A percentile compares a stretch with the other conserved stretches of the same genome.
These are phyloP conservation scores for Yarrowia keelungensis DNA, from an alignment of 805 yeast species.

Conservation along the genomic window DNA sequence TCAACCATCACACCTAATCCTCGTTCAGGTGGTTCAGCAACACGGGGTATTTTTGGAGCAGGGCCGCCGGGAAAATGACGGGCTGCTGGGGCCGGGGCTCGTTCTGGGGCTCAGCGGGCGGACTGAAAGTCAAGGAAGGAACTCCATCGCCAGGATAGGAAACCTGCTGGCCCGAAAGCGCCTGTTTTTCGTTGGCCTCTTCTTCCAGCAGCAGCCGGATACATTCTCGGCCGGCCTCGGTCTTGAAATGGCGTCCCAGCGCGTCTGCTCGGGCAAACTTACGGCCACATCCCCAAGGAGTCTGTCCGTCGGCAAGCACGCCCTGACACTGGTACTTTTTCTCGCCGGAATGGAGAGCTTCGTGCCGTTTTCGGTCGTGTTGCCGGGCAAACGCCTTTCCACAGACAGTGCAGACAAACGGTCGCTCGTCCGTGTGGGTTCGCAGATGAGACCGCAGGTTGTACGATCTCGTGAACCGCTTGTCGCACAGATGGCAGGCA, in stretches of 20 bases:
- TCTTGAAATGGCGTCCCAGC: conserved; percentile 73
- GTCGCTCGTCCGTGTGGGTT: conserved; percentile 81
- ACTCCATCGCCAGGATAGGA: conserved; percentile 39
- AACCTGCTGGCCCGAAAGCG: conserved; percentile 11
- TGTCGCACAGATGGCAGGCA: conserved; percentile 82
- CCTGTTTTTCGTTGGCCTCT: conserved; percentile 47
- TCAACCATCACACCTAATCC: background rate
- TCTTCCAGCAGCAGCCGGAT: conserved; percentile 70
- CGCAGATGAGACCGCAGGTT: conserved; percentile 89
- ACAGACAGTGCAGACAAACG: conserved; percentile 70
- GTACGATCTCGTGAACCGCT: conserved; percentile 89
- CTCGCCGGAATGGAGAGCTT: conserved; percentile 73
- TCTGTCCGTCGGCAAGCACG: conserved; percentile 59
- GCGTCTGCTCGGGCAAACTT: conserved; percentile 81
- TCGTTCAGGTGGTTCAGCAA: conserved; percentile 40
- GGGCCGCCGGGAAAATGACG: conserved; percentile 41
- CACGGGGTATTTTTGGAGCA: conserved; percentile 45
- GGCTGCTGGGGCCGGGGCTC: conserved; percentile 28
- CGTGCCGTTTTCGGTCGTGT: conserved; percentile 80
- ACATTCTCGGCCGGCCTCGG: conserved; percentile 77
- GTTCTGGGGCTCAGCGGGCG: conserved; percentile 40
- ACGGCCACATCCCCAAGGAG: conserved; percentile 78
- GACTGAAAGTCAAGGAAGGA: conserved; percentile 42
- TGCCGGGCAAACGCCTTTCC: conserved; percentile 74
- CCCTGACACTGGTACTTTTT: conserved; percentile 75